Conservation (phyloP, 1,139 yeast species). For the Geotrichum siamense region DNA sequence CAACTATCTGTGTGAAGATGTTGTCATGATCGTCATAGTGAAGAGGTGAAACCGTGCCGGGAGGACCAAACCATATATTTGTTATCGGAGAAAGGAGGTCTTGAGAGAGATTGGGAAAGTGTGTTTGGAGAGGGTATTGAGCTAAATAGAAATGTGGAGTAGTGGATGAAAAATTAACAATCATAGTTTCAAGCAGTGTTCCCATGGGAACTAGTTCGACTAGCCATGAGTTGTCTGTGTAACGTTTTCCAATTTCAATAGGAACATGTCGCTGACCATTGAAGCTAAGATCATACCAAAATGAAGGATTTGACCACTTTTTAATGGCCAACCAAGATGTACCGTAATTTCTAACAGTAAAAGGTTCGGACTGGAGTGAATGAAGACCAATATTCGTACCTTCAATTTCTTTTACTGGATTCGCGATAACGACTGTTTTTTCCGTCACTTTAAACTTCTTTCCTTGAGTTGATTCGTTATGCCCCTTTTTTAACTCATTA, state of each 20-base stretch:
- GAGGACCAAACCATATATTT: constrained; percentile 28
- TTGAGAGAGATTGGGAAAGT: constrained; percentile 19
- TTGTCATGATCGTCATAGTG: constrained; percentile 26
- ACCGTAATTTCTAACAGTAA: not conserved
- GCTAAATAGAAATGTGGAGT: constrained; percentile 20
- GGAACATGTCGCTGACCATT: constrained; percentile 26
- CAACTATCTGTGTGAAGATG: constrained; percentile 26
- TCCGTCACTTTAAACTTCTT: no score
- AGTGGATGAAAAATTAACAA: constrained; percentile 9
- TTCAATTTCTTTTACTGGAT: not conserved
- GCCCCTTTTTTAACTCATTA: no score
- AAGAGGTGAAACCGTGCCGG: constrained; percentile 26
- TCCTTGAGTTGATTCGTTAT: no score
- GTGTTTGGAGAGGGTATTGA: constrained; percentile 23
- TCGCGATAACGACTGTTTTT: not conserved
- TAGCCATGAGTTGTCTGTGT: constrained; percentile 23
- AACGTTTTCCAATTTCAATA: constrained; percentile 24
- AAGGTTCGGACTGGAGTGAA: not conserved
- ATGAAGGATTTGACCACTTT: constrained; percentile 3
- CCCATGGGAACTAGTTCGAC: constrained; percentile 21
- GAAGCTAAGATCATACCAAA: constrained; percentile 20
- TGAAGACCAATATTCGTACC: not conserved
- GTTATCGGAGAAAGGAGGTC: constrained; percentile 24
- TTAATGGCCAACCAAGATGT: not conserved
- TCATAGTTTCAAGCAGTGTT: constrained; percentile 15